phyloP scores from a whole-genome alignment of 73 alveolate species.

The Paramecium octaurelia region DNA sequence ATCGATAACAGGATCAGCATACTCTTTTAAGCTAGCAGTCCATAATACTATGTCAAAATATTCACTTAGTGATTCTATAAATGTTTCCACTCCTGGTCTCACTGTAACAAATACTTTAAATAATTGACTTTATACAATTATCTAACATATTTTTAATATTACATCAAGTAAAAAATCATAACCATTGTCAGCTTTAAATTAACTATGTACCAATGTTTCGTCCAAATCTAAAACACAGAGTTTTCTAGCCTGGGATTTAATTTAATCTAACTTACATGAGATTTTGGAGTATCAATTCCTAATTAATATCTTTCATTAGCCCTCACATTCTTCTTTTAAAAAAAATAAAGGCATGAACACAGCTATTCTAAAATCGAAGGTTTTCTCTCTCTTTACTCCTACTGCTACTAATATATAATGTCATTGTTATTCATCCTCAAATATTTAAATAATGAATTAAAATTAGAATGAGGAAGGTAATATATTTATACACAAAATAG shows the following conservation, averaged over 20 bases:
- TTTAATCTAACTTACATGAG: background rate
- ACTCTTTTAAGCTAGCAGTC: conserved; percentile 71
- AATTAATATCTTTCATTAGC: conserved; percentile 17
- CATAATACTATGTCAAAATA: conserved; percentile 69
- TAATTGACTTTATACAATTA: conserved; percentile 19
- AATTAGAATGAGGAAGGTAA: conserved; percentile 7
- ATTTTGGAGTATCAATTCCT: conserved; percentile 41
- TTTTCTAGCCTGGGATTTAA: conserved; percentile 25
- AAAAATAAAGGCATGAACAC: background rate
- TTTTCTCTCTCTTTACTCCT: background rate
- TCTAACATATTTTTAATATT: background rate
- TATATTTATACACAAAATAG: background rate
- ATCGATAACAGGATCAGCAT: conserved; percentile 76
- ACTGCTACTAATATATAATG: background rate
- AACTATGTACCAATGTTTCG: conserved; percentile 75
- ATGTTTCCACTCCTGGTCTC: conserved; percentile 83
- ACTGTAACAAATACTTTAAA: conserved; percentile 71
- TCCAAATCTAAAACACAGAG: conserved; percentile 71
- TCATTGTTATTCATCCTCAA: background rate
- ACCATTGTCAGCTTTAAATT: conserved; percentile 46
- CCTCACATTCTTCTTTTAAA: background rate
- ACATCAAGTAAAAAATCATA: conserved; percentile 57
- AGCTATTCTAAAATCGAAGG: background rate
- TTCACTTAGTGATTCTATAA: conserved; percentile 65
- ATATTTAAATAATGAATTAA: background rate